phyloP scores from a whole-genome alignment of 306 rosid genomes.

The Glycine latifolia region DNA sequence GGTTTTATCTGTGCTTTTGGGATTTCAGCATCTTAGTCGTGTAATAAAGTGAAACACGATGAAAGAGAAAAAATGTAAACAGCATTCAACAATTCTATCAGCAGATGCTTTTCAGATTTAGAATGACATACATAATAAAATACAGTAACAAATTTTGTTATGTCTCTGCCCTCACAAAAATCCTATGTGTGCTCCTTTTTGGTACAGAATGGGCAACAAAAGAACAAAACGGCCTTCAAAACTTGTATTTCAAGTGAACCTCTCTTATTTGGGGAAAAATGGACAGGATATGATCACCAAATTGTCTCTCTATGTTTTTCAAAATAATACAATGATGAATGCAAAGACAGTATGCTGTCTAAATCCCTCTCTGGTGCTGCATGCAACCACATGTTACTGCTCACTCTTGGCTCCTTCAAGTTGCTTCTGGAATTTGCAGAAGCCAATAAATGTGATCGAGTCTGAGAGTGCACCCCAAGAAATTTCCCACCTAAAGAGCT shows the following conservation, averaged over 20 bases:
- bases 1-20: background rate
- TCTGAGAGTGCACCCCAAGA: conserved; percentile 44
- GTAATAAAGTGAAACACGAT: too few species aligned
- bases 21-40: background rate
- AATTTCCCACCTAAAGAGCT: conserved; percentile 50
- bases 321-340: conserved; percentile 59
- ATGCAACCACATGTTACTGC: conserved; percentile 57
- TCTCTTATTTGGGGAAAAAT: conserved; percentile 8
- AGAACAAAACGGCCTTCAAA: conserved; percentile 30
- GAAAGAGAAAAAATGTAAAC: background rate
- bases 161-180: conserved; percentile 36
- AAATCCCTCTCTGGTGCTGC: conserved; percentile 62
- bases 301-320: conserved; percentile 47
- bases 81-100: background rate
- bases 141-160: background rate
- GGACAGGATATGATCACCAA: conserved; percentile 29
- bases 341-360: conserved; percentile 74
- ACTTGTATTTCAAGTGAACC: conserved; percentile 31
- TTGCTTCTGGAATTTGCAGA: conserved; percentile 43
- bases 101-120: conserved; percentile 17
- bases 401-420: conserved; percentile 38
- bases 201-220: conserved; percentile 34
- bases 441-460: conserved; percentile 35
- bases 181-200: background rate
- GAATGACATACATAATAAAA: conserved; percentile 34